Evolutionary conservation across 768 basidiomycete genomes (phyloP), one percentile per base, ranked within the genome.

Genomic region (Phaeotremella skinneri): DNA sequence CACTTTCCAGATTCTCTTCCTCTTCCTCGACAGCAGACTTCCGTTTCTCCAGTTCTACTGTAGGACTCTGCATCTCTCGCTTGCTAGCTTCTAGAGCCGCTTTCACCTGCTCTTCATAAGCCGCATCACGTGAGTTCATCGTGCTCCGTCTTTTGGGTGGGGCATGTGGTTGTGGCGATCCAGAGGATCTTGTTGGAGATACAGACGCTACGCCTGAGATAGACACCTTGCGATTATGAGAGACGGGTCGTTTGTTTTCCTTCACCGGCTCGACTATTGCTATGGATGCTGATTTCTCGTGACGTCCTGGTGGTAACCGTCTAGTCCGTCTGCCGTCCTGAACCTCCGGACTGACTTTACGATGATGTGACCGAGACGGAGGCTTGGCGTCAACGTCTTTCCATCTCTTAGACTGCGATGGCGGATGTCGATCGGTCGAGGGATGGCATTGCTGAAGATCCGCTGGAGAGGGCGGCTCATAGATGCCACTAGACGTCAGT

Each of bases 61-160:
- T 79, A 21, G 78, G 80, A 37, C 70, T 79, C 13, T 69, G 74
- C 26, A 74, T 77, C 1, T 78, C 79, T 26, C 55, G 56, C 29
- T 52, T 49, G 60, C 70, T 73, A 11, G 69, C 72, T 52, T 73
- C 72, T 50, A 73, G 53, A 1, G 69, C 69, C 25, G 73, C 75
- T 49, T 76, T 75, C 45, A 80, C 78, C 37, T 86, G 90, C 72
- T 92, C 89, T 73, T 94, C 93, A 73, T 91, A 93, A 13, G 76
- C 78, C 16, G 93, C 90, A 76, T 96, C 94, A 57, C 94, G 82
- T 70, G 90, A 93, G 76, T 98, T 98, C 91, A 99, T 94, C 51
- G 96, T 99, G 68, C 90, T 91, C 60, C 96, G 83, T 52, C 90
- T 85, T 79, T 92, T 94, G 39, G 88, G 82, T 20, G 67, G 54